Base-by-base conservation (phyloP, 176 grass and related monocot species). In the Phoenix roebelenii region DNA sequence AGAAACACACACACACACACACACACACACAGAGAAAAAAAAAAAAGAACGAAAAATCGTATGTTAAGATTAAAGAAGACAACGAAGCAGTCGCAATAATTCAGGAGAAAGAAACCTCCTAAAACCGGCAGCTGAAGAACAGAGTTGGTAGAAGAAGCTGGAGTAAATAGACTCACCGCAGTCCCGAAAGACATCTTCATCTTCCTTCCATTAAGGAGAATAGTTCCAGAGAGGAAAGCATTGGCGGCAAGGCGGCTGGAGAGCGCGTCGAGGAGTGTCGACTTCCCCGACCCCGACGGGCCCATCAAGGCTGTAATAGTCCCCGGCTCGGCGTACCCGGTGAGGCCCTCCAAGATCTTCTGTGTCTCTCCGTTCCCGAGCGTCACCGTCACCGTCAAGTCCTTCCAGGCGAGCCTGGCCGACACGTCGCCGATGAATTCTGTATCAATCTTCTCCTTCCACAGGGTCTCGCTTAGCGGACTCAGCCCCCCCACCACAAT, bases 111-210 rank as follows among this genome's bases (percentile, higher is more conserved):
- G 32, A 35, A 35, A 35, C 32, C 32, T 35, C 32, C 5, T 9
- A 35, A 9, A 10, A 7, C 32, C 32, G 1, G 32, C 9, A 9
- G 1, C 5, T 9, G 32, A 7, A 35, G 30, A 32, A 44, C 9
- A 3, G 9, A 44, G 35, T 14, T 14, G 35, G 10, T 14, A 14
- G 9, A 44, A 44, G 35, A 14, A 44, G 35, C 10, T 9, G 9
- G 9, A 6, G 9, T 59, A 0, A 17, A 28, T 16, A 49, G 14
- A 54, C 75, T 48, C 77, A 98, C 94, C 71, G 94, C 94, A 63
- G 94, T 84, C 64, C 94, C 94, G 66, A 93, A 98, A 57, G 94
- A 98, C 23, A 98, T 84, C 71, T 98, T 98, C 76, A 79, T 66
- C 80, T 92, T 98, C 55, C 94, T 75, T 1, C 94, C 94, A 70